Percentiles rank a stretch among this genome's conserved stretches.
Evolutionary conservation across 495 filamentous ascomycete species (phyloP).

Genomic region (Oleoguttula mirabilis): DNA sequence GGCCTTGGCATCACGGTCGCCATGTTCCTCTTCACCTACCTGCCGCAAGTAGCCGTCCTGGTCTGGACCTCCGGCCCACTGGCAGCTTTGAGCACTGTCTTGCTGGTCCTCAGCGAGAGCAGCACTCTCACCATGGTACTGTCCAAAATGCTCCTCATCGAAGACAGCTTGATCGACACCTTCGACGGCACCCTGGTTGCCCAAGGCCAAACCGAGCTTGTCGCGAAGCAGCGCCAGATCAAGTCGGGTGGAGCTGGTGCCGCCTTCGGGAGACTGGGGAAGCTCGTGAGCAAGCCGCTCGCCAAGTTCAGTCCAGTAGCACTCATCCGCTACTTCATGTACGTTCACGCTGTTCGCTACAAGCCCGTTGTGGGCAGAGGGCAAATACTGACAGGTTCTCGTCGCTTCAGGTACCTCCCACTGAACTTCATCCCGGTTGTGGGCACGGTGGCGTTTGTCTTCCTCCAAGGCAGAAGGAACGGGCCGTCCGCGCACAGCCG

Average conservation of each 20-base stretch:
- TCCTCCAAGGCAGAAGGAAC: constrained; percentile 53
- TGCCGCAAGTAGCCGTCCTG: constrained; percentile 73
- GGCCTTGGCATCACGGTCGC: constrained; percentile 33
- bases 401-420: constrained; percentile 73
- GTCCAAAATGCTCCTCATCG: constrained; percentile 61
- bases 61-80: constrained; percentile 78
- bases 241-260: constrained; percentile 40
- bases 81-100: constrained; percentile 59
- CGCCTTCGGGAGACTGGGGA: constrained; percentile 59
- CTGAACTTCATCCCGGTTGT: constrained; percentile 86
- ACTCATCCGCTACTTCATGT: constrained; percentile 56
- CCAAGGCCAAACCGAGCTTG: constrained; percentile 36
- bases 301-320: constrained; percentile 50
- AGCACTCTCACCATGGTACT: constrained; percentile 65
- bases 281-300: constrained; percentile 58
- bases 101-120: constrained; percentile 72
- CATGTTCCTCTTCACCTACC: constrained; percentile 82
- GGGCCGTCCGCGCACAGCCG: constrained; percentile 43
- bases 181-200: constrained; percentile 58
- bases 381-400: constrained; percentile 51
- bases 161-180: constrained; percentile 73
- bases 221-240: constrained; percentile 62
- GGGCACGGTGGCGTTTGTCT: constrained; percentile 67
- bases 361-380: constrained; percentile 49
- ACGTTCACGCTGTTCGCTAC: constrained; percentile 40